Percentiles rank a stretch among this genome's conserved stretches.
Conservation (phyloP, 1,284 basidiomycete species). For the Anthracocystis panici-leucophaei region DNA sequence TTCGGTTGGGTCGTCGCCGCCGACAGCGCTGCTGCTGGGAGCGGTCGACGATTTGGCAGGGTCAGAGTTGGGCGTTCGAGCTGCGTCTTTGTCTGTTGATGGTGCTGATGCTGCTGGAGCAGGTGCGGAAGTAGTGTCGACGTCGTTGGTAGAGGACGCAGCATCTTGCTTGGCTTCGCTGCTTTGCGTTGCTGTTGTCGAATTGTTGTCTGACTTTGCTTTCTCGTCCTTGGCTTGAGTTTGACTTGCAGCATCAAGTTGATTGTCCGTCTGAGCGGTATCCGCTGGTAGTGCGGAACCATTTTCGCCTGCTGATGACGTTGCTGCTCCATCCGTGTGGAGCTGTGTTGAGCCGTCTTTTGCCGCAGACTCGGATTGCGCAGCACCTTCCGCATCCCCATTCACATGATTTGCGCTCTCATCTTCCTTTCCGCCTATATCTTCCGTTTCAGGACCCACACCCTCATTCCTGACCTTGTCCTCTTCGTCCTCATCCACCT, state of each 20-base stretch:
- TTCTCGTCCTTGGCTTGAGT: slow-evolving; percentile 2
- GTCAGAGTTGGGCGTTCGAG: background rate
- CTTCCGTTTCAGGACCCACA: background rate
- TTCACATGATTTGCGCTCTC: slow-evolving; percentile 3
- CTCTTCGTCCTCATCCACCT: slow-evolving; percentile 24
- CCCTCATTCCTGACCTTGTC: slow-evolving; percentile 31
- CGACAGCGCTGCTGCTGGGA: slow-evolving; percentile 2
- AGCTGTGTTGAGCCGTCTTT: background rate
- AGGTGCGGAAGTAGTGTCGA: background rate
- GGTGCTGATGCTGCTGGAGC: background rate
- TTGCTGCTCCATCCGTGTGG: background rate
- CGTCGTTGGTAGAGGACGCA: background rate
- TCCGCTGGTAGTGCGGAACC: background rate
- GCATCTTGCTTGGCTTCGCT: background rate
- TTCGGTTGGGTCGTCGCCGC: slow-evolving; percentile 44
- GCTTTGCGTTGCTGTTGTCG: background rate
- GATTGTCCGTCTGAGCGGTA: background rate
- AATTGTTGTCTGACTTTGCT: background rate
- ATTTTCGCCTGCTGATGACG: background rate
- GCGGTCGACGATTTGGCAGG: slow-evolving; percentile 13
- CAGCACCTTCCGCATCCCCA: background rate
- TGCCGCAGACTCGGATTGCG: background rate
- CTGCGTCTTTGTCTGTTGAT: background rate
- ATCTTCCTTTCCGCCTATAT: background rate
- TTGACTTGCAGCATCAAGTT: background rate